Conservation (phyloP, 345 rosid species). For the Rubroshorea leprosula region DNA sequence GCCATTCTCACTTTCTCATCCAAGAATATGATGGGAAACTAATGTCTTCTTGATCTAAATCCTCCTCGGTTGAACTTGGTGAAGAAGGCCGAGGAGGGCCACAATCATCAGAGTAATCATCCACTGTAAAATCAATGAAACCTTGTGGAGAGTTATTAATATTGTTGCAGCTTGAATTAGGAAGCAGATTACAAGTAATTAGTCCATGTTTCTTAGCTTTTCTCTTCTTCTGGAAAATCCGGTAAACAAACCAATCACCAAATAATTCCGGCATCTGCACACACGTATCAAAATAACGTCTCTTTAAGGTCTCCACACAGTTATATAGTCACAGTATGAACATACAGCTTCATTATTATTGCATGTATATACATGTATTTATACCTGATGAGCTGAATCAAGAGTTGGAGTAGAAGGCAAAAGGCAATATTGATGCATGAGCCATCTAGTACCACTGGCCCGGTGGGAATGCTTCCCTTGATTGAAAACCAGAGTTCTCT, state of each 20-base stretch:
- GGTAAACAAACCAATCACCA: slow-evolving; percentile 62
- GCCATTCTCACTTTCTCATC: slow-evolving; percentile 17
- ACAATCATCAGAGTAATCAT: slow-evolving; percentile 25
- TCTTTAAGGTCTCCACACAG: no score
- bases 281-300: no score
- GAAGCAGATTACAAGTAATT: slow-evolving; percentile 13
- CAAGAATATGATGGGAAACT: slow-evolving; percentile 17
- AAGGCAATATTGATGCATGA: slow-evolving; percentile 58
- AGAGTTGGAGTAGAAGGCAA: slow-evolving; percentile 10
- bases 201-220: slow-evolving; percentile 20
- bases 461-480: slow-evolving; percentile 21
- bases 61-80: slow-evolving; percentile 42
- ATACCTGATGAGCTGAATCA: no score
- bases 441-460: slow-evolving; percentile 40
- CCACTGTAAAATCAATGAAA: slow-evolving; percentile 29
- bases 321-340: no score
- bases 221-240: slow-evolving; percentile 53
- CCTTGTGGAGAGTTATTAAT: no score
- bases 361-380: background rate
- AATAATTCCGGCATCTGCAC: slow-evolving; percentile 33
- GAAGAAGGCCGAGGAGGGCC: slow-evolving; percentile 51
- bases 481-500: slow-evolving; percentile 47
- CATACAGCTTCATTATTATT: no score
- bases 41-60: slow-evolving; percentile 33
- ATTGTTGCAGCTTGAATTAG: slow-evolving; percentile 2